Conservation (phyloP, 1,139 yeast species). For the Lodderomyces metapsilosis region DNA sequence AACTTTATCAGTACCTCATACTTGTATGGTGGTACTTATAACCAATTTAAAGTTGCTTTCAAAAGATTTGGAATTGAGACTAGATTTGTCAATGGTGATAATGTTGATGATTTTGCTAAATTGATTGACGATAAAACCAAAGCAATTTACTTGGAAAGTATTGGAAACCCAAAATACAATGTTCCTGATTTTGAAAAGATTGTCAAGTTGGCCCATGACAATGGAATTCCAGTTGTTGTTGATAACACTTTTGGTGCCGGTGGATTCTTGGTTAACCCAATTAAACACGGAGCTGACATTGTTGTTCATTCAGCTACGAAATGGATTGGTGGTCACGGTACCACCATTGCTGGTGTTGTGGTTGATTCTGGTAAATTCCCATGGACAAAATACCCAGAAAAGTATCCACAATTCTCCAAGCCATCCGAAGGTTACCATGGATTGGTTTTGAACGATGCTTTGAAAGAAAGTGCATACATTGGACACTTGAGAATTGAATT, state of each 20-base stretch:
- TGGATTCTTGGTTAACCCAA: slow-evolving; percentile 82
- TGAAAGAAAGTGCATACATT: slow-evolving; percentile 78
- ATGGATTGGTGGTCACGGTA: slow-evolving; percentile 99
- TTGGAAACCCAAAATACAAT: slow-evolving; percentile 92
- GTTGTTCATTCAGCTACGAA: slow-evolving; percentile 90
- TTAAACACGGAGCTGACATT: slow-evolving; percentile 87
- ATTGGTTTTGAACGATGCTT: slow-evolving; percentile 72
- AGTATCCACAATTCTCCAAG: slow-evolving; percentile 84
- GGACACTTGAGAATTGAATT: slow-evolving; percentile 82
- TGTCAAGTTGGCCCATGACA: slow-evolving; percentile 74
- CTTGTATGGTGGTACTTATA: slow-evolving; percentile 94
- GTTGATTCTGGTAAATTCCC: slow-evolving; percentile 91
- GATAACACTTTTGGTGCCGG: slow-evolving; percentile 99
- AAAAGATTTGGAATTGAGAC: slow-evolving; percentile 84
- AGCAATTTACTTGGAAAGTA: slow-evolving; percentile 85
- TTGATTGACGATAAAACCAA: slow-evolving; percentile 81
- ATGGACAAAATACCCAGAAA: slow-evolving; percentile 81
- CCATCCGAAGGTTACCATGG: slow-evolving; percentile 97
- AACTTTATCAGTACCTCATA: slow-evolving; percentile 85
- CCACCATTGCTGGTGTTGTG: slow-evolving; percentile 89
- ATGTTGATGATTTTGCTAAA: slow-evolving; percentile 65
- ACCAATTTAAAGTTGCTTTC: slow-evolving; percentile 90
- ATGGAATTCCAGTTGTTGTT: slow-evolving; percentile 89
- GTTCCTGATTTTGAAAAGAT: slow-evolving; percentile 87
- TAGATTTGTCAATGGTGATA: slow-evolving; percentile 79